Evolutionary conservation across 2,329 filamentous ascomycete genomes (phyloP).

Genomic region (Emergomyces africanus): DNA sequence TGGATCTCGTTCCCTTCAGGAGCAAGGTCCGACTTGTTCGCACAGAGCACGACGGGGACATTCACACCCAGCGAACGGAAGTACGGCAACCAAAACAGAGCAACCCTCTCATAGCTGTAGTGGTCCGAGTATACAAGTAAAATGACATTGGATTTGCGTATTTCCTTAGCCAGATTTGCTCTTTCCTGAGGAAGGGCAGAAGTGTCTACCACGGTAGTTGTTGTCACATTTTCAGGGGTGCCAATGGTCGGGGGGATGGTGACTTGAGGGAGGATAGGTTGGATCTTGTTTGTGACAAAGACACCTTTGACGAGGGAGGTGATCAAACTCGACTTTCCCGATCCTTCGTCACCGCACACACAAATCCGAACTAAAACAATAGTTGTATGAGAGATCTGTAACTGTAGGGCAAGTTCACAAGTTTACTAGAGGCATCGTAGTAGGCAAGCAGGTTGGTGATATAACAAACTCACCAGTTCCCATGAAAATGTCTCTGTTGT

Average conservation of each 20-base stretch:
- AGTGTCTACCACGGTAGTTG: slow-evolving; percentile 85
- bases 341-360: slow-evolving; percentile 91
- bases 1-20: slow-evolving; percentile 64
- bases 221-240: slow-evolving; percentile 92
- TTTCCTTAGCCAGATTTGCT: slow-evolving; percentile 78
- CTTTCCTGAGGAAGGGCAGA: slow-evolving; percentile 90
- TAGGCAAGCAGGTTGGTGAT: too few relatives aligned
- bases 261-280: slow-evolving; percentile 84
- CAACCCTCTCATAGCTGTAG: slow-evolving; percentile 96
- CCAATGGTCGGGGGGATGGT: slow-evolving; percentile 88
- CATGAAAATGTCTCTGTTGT: not conserved
- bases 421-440: not conserved
- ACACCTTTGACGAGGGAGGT: slow-evolving; percentile 94
- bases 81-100: slow-evolving; percentile 96
- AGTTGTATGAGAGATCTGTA: not conserved
- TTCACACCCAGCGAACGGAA: slow-evolving; percentile 98
- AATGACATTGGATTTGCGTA: slow-evolving; percentile 94
- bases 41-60: slow-evolving; percentile 89
- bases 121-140: slow-evolving; percentile 95
- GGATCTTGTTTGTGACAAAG: slow-evolving; percentile 92
- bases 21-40: slow-evolving; percentile 90
- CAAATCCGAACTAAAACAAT: slow-evolving; percentile 60
- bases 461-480: not conserved
- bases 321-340: slow-evolving; percentile 87
- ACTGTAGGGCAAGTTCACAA: not conserved